Evolutionary conservation across 1,284 basidiomycete genomes (phyloP).

Genomic region (Melampsora larici-populina): DNA sequence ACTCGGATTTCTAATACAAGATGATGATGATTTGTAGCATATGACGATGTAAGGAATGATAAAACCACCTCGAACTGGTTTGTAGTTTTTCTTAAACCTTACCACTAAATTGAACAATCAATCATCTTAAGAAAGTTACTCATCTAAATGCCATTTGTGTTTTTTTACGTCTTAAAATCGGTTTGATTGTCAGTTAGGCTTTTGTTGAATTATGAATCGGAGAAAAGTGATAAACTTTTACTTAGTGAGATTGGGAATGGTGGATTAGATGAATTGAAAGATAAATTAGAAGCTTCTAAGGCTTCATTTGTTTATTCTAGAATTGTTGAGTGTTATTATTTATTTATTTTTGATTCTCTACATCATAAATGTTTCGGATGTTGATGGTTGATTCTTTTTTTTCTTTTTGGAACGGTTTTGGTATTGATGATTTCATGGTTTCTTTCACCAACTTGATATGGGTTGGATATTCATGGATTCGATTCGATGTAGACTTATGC

Average conservation of each 20-base stretch:
- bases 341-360: neutral
- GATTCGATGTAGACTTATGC: slow-evolving; percentile 74
- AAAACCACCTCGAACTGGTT: slow-evolving; percentile 81
- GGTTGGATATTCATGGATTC: neutral
- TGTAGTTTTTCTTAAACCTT: slow-evolving; percentile 56
- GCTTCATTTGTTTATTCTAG: slow-evolving; percentile 79
- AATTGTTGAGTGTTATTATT: slow-evolving; percentile 54
- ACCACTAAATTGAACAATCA: neutral
- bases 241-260: slow-evolving; percentile 73
- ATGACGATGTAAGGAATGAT: slow-evolving; percentile 75
- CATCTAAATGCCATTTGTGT: neutral
- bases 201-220: slow-evolving; percentile 55
- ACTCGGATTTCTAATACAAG: too few relatives aligned
- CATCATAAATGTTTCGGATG: too few relatives aligned
- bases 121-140: neutral
- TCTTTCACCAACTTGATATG: neutral
- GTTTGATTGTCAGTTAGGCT: slow-evolving; percentile 22
- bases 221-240: slow-evolving; percentile 75
- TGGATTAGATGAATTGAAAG: slow-evolving; percentile 70
- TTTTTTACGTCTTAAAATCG: neutral
- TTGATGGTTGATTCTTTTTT: too few relatives aligned
- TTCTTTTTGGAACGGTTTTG: too few relatives aligned
- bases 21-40: slow-evolving; percentile 61
- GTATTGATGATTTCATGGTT: too few relatives aligned
- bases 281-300: slow-evolving; percentile 68